Base-by-base conservation (phyloP, 2,329 filamentous ascomycete species). In the Coleophoma crateriformis region DNA sequence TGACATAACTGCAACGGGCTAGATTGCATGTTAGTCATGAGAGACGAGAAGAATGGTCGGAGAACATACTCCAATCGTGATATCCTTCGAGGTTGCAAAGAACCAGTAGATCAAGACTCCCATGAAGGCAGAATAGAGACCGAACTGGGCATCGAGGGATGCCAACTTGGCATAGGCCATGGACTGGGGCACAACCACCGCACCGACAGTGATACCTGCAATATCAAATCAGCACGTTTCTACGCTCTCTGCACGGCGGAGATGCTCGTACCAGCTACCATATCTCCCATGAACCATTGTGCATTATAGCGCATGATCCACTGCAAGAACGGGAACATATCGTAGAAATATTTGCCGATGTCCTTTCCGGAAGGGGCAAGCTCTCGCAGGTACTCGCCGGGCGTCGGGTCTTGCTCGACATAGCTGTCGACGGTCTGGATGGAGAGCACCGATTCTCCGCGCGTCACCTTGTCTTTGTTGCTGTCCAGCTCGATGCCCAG, bases 21-120 rank as follows among this genome's bases (percentile, higher is more conserved):
- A 5, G 7, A 38, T 38, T 8, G 34, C 51, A 47, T 11, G 45
- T 60, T 41, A 58, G 53, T 42, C 49, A 49, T 55, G 51, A 6
- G 35, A 17, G 22, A 2, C 2, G 45, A 58, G 12, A 33, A 20
- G 22, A n/a, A 15, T 34, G 35, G 13, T 17, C 17, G 39, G 19
- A 4, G 33, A 56, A 78, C 84, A 71, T 75, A 88, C 86, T 14
- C 92, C 92, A 50, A 97, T 97, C 10, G 92, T 96, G 63, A 99
- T 97, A 68, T 99, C 92, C 66, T 97, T 99, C 13, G 92, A 96
- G 0, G 94, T 99, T 33, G 91, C 94, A 63, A 97, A 97, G 64
- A 96, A 87, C 92, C 92, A 97, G 70, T 99, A 99, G 53, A 96
- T 77, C 54, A 96, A 68, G 14, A 95, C 91, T 46, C 92, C 94